Conservation (phyloP, 371 early-diverging fungal genomes). For the Mucor velutinosus region DNA sequence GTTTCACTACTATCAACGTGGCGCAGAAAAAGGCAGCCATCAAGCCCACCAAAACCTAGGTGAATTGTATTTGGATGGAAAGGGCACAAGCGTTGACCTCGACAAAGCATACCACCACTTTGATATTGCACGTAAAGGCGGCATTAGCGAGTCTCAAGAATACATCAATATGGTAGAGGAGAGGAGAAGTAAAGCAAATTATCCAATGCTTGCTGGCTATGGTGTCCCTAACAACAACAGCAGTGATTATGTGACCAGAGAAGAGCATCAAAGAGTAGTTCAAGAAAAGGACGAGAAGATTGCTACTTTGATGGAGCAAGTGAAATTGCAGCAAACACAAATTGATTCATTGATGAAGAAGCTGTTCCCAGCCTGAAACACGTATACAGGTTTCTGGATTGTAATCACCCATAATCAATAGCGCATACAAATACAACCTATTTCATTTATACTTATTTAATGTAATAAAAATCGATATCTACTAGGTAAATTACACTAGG, state of each 20-base stretch:
- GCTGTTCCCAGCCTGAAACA: neutral
- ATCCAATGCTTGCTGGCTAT: neutral
- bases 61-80: slow-evolving; percentile 1
- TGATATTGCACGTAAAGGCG: neutral
- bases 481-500: too few species aligned
- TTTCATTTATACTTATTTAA: too few species aligned
- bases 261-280: neutral
- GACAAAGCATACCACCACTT: slow-evolving; percentile 4
- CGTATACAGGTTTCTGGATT: too few species aligned
- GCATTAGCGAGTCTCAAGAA: neutral
- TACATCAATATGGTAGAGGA: neutral
- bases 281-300: neutral
- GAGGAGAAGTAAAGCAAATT: neutral
- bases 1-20: neutral
- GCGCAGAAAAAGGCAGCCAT: slow-evolving; percentile 1
- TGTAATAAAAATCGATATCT: too few species aligned
- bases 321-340: neutral
- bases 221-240: neutral
- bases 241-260: neutral
- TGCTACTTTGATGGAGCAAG: neutral
- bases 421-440: too few species aligned
- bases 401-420: too few species aligned
- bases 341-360: neutral
- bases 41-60: slow-evolving; percentile 9
- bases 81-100: neutral